Percentiles rank a stretch among this genome's conserved stretches.
Conservation (phyloP, 805 yeast species). For the Saturnispora ahearnii region DNA sequence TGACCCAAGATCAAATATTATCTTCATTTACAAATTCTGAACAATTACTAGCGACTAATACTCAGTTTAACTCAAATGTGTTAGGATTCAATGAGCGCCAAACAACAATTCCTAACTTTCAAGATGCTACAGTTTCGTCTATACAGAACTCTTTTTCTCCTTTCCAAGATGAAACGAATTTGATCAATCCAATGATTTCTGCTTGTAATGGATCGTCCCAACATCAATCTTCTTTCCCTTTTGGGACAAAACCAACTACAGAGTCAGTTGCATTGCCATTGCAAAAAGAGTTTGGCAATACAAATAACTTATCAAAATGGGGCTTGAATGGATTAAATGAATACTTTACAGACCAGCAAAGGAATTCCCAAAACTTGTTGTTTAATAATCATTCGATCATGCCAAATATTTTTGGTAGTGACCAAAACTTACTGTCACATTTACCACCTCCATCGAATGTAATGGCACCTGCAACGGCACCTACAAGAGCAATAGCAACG, state of each 20-base stretch:
- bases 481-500: not conserved
- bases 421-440: not conserved
- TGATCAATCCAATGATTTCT: not conserved
- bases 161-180: not conserved
- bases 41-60: too few relatives aligned
- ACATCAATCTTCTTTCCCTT: not conserved
- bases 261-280: not conserved
- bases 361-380: not conserved
- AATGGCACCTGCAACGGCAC: not conserved
- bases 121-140: not conserved
- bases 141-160: not conserved
- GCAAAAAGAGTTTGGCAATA: not conserved
- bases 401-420: not conserved
- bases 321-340: not conserved
- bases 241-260: not conserved
- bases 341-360: not conserved
- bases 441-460: slow-evolving; percentile 10
- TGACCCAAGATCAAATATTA: too few relatives aligned
- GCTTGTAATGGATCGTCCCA: not conserved
- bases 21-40: too few relatives aligned
- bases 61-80: not conserved
- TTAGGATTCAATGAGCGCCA: not conserved
- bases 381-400: not conserved
- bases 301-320: not conserved
- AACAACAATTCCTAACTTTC: not conserved